These are phyloP conservation scores for Medicago lupulina DNA, from an alignment of 306 rosid genomes.

Conservation along the genomic window DNA sequence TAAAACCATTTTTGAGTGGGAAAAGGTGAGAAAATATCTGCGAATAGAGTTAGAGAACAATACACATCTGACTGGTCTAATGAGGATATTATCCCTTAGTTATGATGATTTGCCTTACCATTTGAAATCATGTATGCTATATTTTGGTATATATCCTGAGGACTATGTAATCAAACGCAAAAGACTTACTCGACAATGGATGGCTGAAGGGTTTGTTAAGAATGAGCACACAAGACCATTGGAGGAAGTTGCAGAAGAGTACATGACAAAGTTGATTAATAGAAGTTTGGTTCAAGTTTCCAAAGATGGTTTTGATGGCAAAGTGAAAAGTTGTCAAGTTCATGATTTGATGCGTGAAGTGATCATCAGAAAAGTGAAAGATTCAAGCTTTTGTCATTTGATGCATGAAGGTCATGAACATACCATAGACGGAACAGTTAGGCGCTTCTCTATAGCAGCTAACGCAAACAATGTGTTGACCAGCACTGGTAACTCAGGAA, in stretches of 20 bases:
- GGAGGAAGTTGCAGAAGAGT: conserved; percentile 23
- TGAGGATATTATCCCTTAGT: conserved; percentile 26
- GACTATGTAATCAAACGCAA: conserved; percentile 19
- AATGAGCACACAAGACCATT: conserved; percentile 9
- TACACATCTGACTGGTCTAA: conserved; percentile 8
- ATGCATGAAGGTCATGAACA: no score
- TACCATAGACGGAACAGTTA: no score
- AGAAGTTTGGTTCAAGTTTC: background rate
- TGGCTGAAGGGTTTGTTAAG: conserved; percentile 43
- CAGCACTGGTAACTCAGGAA: no score
- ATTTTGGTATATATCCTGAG: conserved; percentile 45
- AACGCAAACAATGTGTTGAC: no score
- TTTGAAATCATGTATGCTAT: conserved; percentile 34
- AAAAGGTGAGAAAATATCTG: background rate
- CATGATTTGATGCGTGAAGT: conserved; percentile 37
- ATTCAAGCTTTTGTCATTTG: background rate
- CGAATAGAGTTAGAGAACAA: conserved; percentile 25
- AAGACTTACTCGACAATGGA: conserved; percentile 8
- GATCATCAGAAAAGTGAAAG: conserved; percentile 24
- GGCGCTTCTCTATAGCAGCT: no score
- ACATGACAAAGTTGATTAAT: background rate
- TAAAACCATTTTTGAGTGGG: background rate
- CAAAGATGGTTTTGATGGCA: background rate
- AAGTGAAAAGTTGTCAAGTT: conserved; percentile 7
- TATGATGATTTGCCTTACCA: conserved; percentile 38